Evolutionary conservation across 2,329 filamentous ascomycete genomes (phyloP).

Genomic region (Thermoascus crustaceus): DNA sequence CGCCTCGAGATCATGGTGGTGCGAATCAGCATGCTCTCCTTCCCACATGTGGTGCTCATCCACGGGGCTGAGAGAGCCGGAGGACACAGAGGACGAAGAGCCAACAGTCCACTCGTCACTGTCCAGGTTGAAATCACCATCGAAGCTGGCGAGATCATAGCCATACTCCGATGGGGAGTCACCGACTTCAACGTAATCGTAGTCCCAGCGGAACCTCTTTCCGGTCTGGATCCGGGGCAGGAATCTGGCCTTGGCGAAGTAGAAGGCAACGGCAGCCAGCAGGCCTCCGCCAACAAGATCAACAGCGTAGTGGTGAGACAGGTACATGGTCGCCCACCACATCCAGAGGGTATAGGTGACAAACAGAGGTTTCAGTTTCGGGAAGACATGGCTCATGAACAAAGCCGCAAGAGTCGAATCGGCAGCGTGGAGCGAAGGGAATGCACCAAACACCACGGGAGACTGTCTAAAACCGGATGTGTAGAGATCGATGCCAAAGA

Average conservation of each 20-base stretch:
- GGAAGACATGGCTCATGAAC: constrained; percentile 91
- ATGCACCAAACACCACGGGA: constrained; percentile 87
- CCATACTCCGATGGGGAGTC: constrained; percentile 48
- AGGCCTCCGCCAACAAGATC: constrained; percentile 83
- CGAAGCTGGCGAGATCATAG: constrained; percentile 50
- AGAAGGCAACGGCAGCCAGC: constrained; percentile 69
- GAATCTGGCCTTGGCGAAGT: constrained; percentile 70
- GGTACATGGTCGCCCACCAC: constrained; percentile 98
- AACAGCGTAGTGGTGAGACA: constrained; percentile 93
- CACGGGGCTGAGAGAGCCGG: constrained; percentile 53
- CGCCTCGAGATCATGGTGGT: constrained; percentile 33
- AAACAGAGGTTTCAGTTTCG: constrained; percentile 69
- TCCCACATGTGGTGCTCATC: constrained; percentile 49
- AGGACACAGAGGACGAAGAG: constrained; percentile 69
- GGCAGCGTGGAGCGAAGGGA: constrained; percentile 85
- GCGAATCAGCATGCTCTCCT: constrained; percentile 30
- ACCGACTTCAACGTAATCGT: constrained; percentile 84
- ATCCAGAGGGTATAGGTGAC: constrained; percentile 83
- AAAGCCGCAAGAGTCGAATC: constrained; percentile 83
- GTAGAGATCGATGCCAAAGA: constrained; percentile 89
- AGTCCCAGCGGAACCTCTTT: constrained; percentile 88
- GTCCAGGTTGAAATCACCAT: constrained; percentile 52
- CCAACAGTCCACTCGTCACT: constrained; percentile 88
- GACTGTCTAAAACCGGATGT: constrained; percentile 86
- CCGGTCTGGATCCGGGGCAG: constrained; percentile 73